Conservation (phyloP, 2,329 filamentous ascomycete genomes). For the Colletotrichum limetticola region DNA sequence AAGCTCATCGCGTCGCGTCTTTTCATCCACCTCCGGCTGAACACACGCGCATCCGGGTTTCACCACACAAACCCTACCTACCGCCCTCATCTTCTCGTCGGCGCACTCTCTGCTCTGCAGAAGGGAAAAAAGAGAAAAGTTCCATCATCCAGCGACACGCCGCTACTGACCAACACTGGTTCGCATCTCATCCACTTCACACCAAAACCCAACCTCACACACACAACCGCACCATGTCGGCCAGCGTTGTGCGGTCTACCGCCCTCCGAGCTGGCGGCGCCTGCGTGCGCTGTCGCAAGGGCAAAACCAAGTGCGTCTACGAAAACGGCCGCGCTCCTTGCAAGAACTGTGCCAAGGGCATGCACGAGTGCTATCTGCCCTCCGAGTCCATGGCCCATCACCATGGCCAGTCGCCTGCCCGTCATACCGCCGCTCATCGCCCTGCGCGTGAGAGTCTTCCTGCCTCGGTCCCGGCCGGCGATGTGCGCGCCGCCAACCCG, state of each 20-base stretch:
- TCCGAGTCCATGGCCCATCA: constrained; percentile 70
- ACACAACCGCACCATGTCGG: constrained; percentile 50
- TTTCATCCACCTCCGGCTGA: neutral
- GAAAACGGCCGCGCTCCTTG: constrained; percentile 71
- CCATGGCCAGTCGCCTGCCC: constrained; percentile 68
- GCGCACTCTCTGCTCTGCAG: constrained; percentile 5
- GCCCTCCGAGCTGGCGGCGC: constrained; percentile 70
- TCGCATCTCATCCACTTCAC: neutral
- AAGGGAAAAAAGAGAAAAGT: neutral
- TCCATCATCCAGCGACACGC: neutral
- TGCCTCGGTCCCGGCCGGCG: constrained; percentile 58
- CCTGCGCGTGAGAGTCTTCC: constrained; percentile 65
- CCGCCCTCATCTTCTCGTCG: neutral
- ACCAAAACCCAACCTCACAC: neutral
- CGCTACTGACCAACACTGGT: neutral
- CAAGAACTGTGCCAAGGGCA: constrained; percentile 72
- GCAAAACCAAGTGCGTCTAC: constrained; percentile 73
- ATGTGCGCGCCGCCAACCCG: constrained; percentile 54
- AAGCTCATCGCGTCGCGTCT: constrained; percentile 23
- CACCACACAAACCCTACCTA: neutral
- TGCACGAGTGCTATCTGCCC: constrained; percentile 72
- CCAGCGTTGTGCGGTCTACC: constrained; percentile 64
- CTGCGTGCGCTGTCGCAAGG: constrained; percentile 72
- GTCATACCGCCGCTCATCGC: constrained; percentile 58
- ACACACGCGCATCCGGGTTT: neutral